Evolutionary conservation across 164 flowering plant species (phyloP).

Genomic region (Warburgia ugandensis): DNA sequence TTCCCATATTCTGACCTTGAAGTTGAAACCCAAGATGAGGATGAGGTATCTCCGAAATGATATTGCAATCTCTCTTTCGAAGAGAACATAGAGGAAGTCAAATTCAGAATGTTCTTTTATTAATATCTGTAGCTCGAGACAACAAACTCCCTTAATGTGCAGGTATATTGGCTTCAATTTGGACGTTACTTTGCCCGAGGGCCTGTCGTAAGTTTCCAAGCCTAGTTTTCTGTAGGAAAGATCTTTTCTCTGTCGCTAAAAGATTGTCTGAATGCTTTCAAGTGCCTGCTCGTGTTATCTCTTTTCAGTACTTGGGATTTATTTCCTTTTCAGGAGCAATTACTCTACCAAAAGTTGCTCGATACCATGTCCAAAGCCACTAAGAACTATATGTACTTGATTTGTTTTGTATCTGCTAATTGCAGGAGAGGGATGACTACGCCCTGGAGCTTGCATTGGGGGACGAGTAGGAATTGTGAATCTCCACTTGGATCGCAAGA

Average conservation of each 20-base stretch:
- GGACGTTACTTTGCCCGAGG: slow-evolving; percentile 98
- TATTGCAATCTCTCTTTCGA: neutral
- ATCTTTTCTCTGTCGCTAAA: neutral
- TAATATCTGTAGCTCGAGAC: neutral
- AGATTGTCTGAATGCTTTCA: neutral
- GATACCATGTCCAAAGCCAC: no score
- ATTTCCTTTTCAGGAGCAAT: neutral
- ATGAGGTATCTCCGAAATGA: slow-evolving; percentile 50
- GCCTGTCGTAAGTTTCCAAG: slow-evolving; percentile 59
- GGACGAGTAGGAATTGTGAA: neutral
- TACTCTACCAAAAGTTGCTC: neutral
- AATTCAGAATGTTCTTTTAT: neutral
- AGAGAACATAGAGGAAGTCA: neutral
- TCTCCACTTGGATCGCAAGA: neutral
- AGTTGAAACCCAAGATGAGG: slow-evolving; percentile 98
- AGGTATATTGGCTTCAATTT: slow-evolving; percentile 99
- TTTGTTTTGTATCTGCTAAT: neutral
- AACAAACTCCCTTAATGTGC: slow-evolving; percentile 9
- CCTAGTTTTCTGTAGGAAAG: neutral
- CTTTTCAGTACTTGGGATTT: neutral
- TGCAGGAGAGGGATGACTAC: slow-evolving; percentile 87
- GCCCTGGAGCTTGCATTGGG: slow-evolving; percentile 65
- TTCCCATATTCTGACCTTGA: slow-evolving; percentile 83
- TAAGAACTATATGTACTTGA: no score
- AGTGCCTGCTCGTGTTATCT: neutral